Evolutionary conservation across 129 eudicot genomes (phyloP).

Genomic region (Glebionis coronaria): DNA sequence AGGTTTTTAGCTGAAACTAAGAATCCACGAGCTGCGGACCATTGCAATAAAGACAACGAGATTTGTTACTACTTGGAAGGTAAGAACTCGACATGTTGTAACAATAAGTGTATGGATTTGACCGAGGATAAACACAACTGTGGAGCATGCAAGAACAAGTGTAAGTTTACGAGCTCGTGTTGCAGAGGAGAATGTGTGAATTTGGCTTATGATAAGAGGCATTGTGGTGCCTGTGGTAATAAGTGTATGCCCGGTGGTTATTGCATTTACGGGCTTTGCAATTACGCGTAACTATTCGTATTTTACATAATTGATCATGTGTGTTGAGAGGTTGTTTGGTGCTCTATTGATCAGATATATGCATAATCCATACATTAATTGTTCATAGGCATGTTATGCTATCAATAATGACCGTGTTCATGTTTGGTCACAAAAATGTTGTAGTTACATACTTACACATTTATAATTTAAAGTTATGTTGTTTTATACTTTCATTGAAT

Average conservation of each 20-base stretch:
- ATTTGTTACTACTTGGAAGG: slow-evolving; percentile 44
- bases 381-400: slow-evolving; percentile 15
- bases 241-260: slow-evolving; percentile 49
- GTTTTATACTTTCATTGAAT: neutral
- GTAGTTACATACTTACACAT: slow-evolving; percentile 7
- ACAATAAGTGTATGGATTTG: slow-evolving; percentile 60
- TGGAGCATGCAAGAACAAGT: slow-evolving; percentile 64
- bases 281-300: slow-evolving; percentile 42
- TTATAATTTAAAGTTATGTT: slow-evolving; percentile 14
- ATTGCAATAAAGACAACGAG: slow-evolving; percentile 61
- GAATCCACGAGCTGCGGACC: slow-evolving; percentile 58
- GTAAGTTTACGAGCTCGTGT: slow-evolving; percentile 42
- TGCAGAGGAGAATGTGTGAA: slow-evolving; percentile 63
- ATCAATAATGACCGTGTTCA: slow-evolving; percentile 21
- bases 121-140: slow-evolving; percentile 43
- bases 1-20: slow-evolving; percentile 52
- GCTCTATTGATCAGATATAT: slow-evolving; percentile 18
- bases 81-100: slow-evolving; percentile 53
- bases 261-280: slow-evolving; percentile 66
- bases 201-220: slow-evolving; percentile 56
- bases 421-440: slow-evolving; percentile 21
- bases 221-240: slow-evolving; percentile 60
- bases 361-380: slow-evolving; percentile 18
- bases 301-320: neutral
- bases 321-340: slow-evolving; percentile 27